Evolutionary conservation across 2,329 filamentous ascomycete species (phyloP).

Genomic region (Gaeumannomyces tritici): DNA sequence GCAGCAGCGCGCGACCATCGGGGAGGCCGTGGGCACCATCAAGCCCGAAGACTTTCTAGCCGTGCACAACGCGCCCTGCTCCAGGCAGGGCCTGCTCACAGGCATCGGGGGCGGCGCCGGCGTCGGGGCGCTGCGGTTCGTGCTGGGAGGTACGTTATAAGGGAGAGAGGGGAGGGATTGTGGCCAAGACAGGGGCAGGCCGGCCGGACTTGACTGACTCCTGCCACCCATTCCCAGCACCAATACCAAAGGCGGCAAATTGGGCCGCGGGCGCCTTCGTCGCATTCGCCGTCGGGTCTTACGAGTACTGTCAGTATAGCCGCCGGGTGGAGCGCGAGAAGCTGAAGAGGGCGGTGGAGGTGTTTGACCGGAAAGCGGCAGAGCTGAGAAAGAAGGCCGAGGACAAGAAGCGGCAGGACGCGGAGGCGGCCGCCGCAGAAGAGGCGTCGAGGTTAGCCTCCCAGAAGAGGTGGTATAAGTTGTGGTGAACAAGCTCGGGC

Average conservation of each 20-base stretch:
- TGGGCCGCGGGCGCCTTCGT: slow-evolving; percentile 78
- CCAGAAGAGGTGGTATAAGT: slow-evolving; percentile 42
- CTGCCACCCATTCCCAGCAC: slow-evolving; percentile 27
- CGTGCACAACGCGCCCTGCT: slow-evolving; percentile 73
- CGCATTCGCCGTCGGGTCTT: slow-evolving; percentile 58
- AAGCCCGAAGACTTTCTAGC: slow-evolving; percentile 59
- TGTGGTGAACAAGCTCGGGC: slow-evolving; percentile 32
- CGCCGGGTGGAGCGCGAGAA: slow-evolving; percentile 67
- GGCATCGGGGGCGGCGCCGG: slow-evolving; percentile 75
- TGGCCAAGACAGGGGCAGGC: too few species aligned
- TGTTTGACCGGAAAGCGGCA: slow-evolving; percentile 61
- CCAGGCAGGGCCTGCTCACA: slow-evolving; percentile 69
- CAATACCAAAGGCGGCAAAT: slow-evolving; percentile 61
- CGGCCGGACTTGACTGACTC: slow-evolving; percentile 1
- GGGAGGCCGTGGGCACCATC: slow-evolving; percentile 58
- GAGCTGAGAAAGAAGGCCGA: slow-evolving; percentile 15
- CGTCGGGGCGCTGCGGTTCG: slow-evolving; percentile 62
- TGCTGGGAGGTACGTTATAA: slow-evolving; percentile 58
- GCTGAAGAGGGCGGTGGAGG: slow-evolving; percentile 78
- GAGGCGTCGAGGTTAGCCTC: slow-evolving; percentile 15
- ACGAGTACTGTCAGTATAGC: slow-evolving; percentile 75
- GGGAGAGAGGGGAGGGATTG: too few species aligned
- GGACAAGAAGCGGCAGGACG: slow-evolving; percentile 26
- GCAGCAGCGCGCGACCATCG: slow-evolving; percentile 27
- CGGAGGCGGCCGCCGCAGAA: slow-evolving; percentile 22